These are phyloP conservation scores for Astragalus membranaceus DNA, from an alignment of 306 rosid species.

Conservation along the genomic window DNA sequence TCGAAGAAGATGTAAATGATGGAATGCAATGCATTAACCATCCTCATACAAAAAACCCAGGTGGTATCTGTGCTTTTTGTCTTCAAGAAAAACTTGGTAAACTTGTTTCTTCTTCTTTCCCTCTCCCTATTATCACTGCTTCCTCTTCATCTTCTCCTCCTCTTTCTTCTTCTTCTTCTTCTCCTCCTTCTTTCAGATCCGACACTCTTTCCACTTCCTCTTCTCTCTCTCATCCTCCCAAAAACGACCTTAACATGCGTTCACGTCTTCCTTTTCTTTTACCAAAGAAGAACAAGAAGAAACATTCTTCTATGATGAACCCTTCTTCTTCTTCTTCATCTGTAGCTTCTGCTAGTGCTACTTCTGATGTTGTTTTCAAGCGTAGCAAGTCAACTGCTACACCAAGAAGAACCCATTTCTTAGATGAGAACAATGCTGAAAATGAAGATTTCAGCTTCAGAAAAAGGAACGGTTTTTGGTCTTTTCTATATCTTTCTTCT, in stretches of 20 bases:
- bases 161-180: conserved; percentile 45
- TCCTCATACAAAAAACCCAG: conserved; percentile 56
- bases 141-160: conserved; percentile 31
- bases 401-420: conserved; percentile 30
- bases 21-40: conserved; percentile 81
- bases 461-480: conserved; percentile 70
- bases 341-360: neutral
- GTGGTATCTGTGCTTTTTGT: conserved; percentile 85
- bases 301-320: conserved; percentile 17
- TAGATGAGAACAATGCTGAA: neutral
- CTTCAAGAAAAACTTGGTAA: conserved; percentile 88
- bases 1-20: conserved; percentile 44
- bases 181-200: conserved; percentile 64
- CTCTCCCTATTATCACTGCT: conserved; percentile 46
- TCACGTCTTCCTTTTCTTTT: conserved; percentile 59
- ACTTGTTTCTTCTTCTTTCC: conserved; percentile 72
- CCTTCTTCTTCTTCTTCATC: conserved; percentile 2
- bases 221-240: conserved; percentile 22
- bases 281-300: conserved; percentile 60
- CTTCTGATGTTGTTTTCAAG: conserved; percentile 41
- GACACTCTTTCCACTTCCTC: conserved; percentile 18
- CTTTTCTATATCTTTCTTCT: conserved; percentile 64
- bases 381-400: conserved; percentile 76
- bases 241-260: conserved; percentile 6
- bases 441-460: conserved; percentile 35